Conservation (phyloP, 2,329 filamentous ascomycete genomes). For the Endocalyx cinctus region DNA sequence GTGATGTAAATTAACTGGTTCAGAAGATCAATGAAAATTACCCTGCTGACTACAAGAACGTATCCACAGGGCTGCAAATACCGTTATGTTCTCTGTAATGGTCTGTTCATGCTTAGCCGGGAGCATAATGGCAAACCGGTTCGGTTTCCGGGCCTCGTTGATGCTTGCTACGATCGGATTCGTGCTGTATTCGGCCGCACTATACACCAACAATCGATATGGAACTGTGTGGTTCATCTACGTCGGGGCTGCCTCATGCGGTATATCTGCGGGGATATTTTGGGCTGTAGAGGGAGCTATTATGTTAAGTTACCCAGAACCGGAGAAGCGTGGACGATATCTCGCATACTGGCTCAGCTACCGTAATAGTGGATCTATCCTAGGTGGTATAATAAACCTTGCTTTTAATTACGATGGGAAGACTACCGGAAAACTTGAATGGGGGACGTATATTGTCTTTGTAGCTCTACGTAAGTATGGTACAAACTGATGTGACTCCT, state of each 20-base stretch:
- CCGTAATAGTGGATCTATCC: slow-evolving; percentile 10
- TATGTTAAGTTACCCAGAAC: slow-evolving; percentile 6
- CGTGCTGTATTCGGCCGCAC: slow-evolving; percentile 36
- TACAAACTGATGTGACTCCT: background rate
- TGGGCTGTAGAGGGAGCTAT: slow-evolving; percentile 5
- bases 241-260: slow-evolving; percentile 37
- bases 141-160: slow-evolving; percentile 14
- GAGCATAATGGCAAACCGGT: slow-evolving; percentile 4
- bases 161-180: slow-evolving; percentile 40
- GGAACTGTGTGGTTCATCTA: slow-evolving; percentile 39
- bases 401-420: slow-evolving; percentile 16
- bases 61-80: slow-evolving; percentile 6
- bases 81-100: slow-evolving; percentile 7
- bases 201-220: slow-evolving; percentile 41
- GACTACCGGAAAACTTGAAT: slow-evolving; percentile 19
- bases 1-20: slow-evolving; percentile 22
- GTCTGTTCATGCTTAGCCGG: slow-evolving; percentile 3
- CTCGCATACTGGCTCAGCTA: slow-evolving; percentile 17
- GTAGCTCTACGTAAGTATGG: slow-evolving; percentile 20
- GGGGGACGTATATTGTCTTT: slow-evolving; percentile 22
- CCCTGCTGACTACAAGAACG: too few species aligned
- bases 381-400: slow-evolving; percentile 12
- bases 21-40: too few species aligned
- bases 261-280: slow-evolving; percentile 26
- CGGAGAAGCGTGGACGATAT: slow-evolving; percentile 5